Percentiles rank a stretch among this genome's conserved stretches.
Evolutionary conservation across 2,329 filamentous ascomycete genomes (phyloP).

Genomic region (Paecilomyces variotii): DNA sequence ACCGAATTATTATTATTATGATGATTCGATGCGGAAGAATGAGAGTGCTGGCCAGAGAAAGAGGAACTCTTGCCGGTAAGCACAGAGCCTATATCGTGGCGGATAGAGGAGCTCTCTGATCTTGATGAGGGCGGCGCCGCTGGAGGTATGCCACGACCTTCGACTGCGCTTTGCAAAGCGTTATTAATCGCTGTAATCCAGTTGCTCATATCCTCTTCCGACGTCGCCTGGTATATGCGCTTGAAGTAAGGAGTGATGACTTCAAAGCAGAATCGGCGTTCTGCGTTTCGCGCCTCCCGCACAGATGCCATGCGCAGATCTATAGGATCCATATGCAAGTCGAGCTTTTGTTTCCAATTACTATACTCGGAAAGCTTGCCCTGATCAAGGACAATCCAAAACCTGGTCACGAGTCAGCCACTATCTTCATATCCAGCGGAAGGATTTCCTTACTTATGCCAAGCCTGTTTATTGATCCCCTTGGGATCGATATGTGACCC

Average conservation of each 20-base stretch:
- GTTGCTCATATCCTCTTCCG: conserved; percentile 93
- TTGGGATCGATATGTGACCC: conserved; percentile 93
- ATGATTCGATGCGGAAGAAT: conserved; percentile 28
- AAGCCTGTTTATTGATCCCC: conserved; percentile 91
- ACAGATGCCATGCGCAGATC: conserved; percentile 96
- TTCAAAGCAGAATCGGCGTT: conserved; percentile 94
- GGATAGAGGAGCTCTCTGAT: conserved; percentile 52
- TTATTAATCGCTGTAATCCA: conserved; percentile 98
- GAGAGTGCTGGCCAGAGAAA: conserved; percentile 47
- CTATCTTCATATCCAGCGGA: background rate
- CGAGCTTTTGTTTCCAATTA: conserved; percentile 97
- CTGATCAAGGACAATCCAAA: conserved; percentile 97
- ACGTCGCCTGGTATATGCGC: conserved; percentile 93
- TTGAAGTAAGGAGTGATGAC: conserved; percentile 96
- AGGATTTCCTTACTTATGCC: conserved; percentile 75
- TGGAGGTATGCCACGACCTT: conserved; percentile 57
- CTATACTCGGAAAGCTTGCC: conserved; percentile 96
- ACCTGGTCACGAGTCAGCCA: conserved; percentile 45
- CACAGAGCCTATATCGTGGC: conserved; percentile 84
- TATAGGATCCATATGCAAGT: conserved; percentile 96
- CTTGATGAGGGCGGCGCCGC: conserved; percentile 32
- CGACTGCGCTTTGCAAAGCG: conserved; percentile 89
- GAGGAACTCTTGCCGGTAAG: conserved; percentile 81
- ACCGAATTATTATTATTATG: conserved; percentile 46
- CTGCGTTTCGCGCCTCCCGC: conserved; percentile 86